Evolutionary conservation across 345 rosid species (phyloP).

Genomic region (Cochlearia excelsa): DNA sequence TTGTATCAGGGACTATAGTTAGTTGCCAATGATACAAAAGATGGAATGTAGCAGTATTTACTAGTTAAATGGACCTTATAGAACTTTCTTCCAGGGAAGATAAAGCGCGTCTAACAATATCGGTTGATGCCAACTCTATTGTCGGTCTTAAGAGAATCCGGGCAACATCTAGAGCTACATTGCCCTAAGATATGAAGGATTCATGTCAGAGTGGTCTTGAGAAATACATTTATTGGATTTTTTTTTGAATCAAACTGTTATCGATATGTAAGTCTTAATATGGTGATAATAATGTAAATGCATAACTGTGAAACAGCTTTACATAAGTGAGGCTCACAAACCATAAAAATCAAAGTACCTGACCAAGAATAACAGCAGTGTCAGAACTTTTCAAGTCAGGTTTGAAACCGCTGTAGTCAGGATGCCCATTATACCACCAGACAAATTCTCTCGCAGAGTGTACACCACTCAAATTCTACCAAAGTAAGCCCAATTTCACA

Average conservation of each 20-base stretch:
- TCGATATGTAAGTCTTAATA: no score
- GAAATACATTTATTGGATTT: constrained; percentile 1
- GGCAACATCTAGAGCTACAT: constrained; percentile 94
- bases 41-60: constrained; percentile 4
- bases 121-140: constrained; percentile 71
- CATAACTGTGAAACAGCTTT: neutral
- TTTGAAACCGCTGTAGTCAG: constrained; percentile 56
- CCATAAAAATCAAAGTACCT: constrained; percentile 43
- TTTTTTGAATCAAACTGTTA: no score
- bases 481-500: neutral
- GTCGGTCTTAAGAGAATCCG: constrained; percentile 78
- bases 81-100: constrained; percentile 65
- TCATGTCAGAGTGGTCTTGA: constrained; percentile 7
- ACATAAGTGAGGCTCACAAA: constrained; percentile 1
- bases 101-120: constrained; percentile 77
- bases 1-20: constrained; percentile 17
- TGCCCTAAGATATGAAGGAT: constrained; percentile 56
- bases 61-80: constrained; percentile 52
- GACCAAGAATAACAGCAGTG: constrained; percentile 80
- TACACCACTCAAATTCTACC: constrained; percentile 62
- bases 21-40: constrained; percentile 2
- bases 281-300: neutral
- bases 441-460: constrained; percentile 93
- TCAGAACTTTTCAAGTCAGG: constrained; percentile 71
- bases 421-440: constrained; percentile 99